A percentile compares a stretch with the other conserved stretches of the same genome.
These are phyloP conservation scores for Geum urbanum DNA, from an alignment of 306 rosid species.

Conservation along the genomic window DNA sequence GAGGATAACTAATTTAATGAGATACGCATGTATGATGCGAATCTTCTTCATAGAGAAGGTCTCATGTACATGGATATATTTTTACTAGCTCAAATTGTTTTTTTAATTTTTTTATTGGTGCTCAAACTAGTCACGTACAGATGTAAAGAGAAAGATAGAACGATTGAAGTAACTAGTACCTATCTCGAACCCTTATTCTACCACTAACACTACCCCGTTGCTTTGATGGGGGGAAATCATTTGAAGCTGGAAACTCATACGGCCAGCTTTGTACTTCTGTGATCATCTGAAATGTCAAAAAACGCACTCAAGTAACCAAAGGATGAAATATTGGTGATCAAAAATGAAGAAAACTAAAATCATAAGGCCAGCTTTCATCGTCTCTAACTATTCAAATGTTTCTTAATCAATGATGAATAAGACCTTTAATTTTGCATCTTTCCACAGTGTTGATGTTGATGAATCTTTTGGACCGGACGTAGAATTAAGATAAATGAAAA, in stretches of 20 bases:
- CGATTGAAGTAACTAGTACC: conserved; percentile 18
- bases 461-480: conserved; percentile 15
- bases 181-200: conserved; percentile 27
- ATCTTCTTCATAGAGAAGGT: too few relatives aligned
- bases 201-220: conserved; percentile 36
- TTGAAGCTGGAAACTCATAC: conserved; percentile 37
- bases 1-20: too few relatives aligned
- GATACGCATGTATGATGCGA: too few relatives aligned
- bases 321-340: too few relatives aligned
- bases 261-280: conserved; percentile 43
- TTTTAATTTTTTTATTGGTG: too few relatives aligned
- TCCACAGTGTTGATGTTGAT: conserved; percentile 36
- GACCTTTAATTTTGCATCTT: conserved; percentile 45
- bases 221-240: conserved; percentile 32
- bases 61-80: too few relatives aligned
- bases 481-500: conserved; percentile 37
- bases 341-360: too few relatives aligned
- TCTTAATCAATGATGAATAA: too few relatives aligned
- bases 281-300: conserved; percentile 24
- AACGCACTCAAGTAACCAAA: not conserved
- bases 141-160: not conserved
- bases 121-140: too few relatives aligned
- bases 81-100: too few relatives aligned
- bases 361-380: too few relatives aligned
- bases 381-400: too few relatives aligned